Conservation (phyloP, 2,329 filamentous ascomycete genomes). For the Fusarium denticulatum region DNA sequence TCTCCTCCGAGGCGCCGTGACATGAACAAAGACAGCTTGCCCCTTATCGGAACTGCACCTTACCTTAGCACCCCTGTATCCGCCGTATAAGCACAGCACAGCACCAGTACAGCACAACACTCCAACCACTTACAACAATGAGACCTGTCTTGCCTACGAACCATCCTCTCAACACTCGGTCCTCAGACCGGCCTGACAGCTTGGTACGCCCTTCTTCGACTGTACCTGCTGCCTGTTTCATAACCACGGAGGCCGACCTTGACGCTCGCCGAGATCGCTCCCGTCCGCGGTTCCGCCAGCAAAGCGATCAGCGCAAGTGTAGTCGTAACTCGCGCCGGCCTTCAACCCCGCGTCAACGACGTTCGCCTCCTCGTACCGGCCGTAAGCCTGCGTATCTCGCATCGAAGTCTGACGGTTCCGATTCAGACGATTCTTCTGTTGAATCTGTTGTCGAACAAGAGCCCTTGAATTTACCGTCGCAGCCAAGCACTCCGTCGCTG, state of each 20-base stretch:
- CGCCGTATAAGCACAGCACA: slow-evolving; percentile 6
- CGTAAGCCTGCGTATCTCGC: slow-evolving; percentile 26
- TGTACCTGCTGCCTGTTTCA: slow-evolving; percentile 48
- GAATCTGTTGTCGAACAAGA: slow-evolving; percentile 34
- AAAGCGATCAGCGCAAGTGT: slow-evolving; percentile 37
- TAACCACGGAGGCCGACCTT: slow-evolving; percentile 49
- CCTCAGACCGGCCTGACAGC: slow-evolving; percentile 33
- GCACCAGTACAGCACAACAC: background rate
- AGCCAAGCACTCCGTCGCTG: slow-evolving; percentile 43
- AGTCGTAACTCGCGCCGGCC: slow-evolving; percentile 27
- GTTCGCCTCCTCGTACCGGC: slow-evolving; percentile 21
- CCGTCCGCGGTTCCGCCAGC: slow-evolving; percentile 36
- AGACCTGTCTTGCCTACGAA: slow-evolving; percentile 40
- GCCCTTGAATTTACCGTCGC: slow-evolving; percentile 33
- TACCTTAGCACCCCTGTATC: background rate
- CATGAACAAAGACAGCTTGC: slow-evolving; percentile 14
- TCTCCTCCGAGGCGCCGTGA: slow-evolving; percentile 6
- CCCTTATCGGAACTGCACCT: slow-evolving; percentile 13
- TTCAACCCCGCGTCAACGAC: slow-evolving; percentile 29
- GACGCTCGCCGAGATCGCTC: slow-evolving; percentile 40
- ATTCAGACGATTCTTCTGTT: slow-evolving; percentile 18
- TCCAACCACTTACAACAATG: slow-evolving; percentile 35
- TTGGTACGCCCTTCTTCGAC: slow-evolving; percentile 33
- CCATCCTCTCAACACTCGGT: slow-evolving; percentile 33
- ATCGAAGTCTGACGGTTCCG: slow-evolving; percentile 22